A percentile compares a stretch with the other conserved stretches of the same genome.
These are phyloP conservation scores for Neocucurbitaria cava DNA, from an alignment of 2,329 filamentous ascomycete genomes.

Conservation along the genomic window DNA sequence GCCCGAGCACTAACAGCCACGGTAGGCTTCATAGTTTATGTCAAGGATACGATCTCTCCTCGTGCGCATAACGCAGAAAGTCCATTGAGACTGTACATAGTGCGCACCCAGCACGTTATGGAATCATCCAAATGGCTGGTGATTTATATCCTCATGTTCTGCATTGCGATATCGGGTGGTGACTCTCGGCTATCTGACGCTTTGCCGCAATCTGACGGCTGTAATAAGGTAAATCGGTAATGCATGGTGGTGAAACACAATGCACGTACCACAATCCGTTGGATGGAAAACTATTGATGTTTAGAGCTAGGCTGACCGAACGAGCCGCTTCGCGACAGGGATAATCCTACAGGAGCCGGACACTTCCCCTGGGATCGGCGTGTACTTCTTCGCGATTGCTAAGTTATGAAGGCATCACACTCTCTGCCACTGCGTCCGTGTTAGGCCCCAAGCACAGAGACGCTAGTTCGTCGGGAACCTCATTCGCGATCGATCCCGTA, in stretches of 20 bases:
- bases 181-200: neutral
- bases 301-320: neutral
- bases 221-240: neutral
- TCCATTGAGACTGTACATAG: too few species aligned
- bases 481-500: constrained; percentile 9
- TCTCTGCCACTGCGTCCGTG: neutral
- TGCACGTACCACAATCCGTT: neutral
- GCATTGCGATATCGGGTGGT: neutral
- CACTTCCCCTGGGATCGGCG: constrained; percentile 9
- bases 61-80: too few species aligned
- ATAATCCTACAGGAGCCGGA: constrained; percentile 6
- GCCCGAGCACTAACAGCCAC: too few species aligned
- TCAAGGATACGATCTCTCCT: too few species aligned
- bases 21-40: too few species aligned
- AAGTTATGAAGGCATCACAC: neutral
- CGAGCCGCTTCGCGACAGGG: neutral
- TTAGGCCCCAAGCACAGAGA: neutral
- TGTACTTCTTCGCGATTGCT: neutral
- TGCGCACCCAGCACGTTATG: neutral
- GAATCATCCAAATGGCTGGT: neutral
- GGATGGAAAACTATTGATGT: neutral
- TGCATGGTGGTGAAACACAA: neutral
- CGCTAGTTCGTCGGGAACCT: neutral
- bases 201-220: neutral
- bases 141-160: neutral